Evolutionary conservation across 2,329 filamentous ascomycete genomes (phyloP).

Genomic region (Biscogniauxia mediterranea): DNA sequence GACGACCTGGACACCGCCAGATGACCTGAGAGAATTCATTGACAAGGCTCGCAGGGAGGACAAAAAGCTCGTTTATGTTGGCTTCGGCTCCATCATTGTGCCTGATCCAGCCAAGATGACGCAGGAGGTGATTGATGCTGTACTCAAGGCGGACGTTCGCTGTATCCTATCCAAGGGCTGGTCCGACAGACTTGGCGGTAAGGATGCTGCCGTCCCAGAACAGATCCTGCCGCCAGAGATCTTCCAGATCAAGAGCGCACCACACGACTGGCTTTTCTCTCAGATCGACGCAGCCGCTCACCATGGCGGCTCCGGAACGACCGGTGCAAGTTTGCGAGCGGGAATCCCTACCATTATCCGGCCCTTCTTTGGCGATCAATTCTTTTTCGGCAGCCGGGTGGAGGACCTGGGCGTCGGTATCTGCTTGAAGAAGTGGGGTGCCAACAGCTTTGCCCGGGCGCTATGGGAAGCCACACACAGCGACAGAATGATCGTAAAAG

Average conservation of each 20-base stretch:
- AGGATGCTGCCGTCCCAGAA: constrained; percentile 49
- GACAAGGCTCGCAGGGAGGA: constrained; percentile 72
- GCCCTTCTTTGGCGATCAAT: constrained; percentile 97
- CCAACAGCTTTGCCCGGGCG: constrained; percentile 79
- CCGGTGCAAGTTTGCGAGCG: constrained; percentile 85
- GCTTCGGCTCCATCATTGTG: constrained; percentile 95
- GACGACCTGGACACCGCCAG: constrained; percentile 65
- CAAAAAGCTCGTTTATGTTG: constrained; percentile 95
- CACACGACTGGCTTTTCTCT: constrained; percentile 94
- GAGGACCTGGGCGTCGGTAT: constrained; percentile 93
- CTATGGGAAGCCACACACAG: constrained; percentile 90
- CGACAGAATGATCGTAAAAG: constrained; percentile 88
- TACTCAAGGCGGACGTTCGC: constrained; percentile 85
- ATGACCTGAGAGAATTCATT: constrained; percentile 79
- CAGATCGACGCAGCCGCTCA: constrained; percentile 94
- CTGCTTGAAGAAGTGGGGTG: constrained; percentile 83
- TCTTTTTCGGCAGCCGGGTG: constrained; percentile 87
- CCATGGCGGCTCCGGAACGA: constrained; percentile 92
- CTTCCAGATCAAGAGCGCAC: constrained; percentile 82
- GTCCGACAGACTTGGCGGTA: constrained; percentile 68
- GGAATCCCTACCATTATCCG: constrained; percentile 93
- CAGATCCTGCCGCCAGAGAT: constrained; percentile 77
- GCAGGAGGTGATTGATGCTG: constrained; percentile 87
- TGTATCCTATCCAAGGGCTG: constrained; percentile 96
- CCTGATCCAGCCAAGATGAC: constrained; percentile 86